phyloP scores from a whole-genome alignment of 768 basidiomycete species.

The Phanerochaete sordida region DNA sequence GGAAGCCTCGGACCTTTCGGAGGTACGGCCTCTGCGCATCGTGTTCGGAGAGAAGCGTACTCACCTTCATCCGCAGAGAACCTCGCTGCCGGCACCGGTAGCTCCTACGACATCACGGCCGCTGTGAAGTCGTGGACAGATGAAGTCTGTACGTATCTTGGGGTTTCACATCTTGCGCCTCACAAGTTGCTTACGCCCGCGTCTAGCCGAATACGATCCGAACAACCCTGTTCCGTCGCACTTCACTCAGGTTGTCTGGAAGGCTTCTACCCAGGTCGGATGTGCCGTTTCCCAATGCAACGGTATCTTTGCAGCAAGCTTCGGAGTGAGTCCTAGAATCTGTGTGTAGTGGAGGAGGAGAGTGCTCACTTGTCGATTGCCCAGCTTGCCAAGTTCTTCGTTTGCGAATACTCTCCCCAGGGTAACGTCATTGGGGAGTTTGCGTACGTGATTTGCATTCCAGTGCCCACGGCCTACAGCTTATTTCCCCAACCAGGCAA shows the following conservation, averaged over 20 bases:
- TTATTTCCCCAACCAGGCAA: conserved; percentile 16
- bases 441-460: conserved; percentile 38
- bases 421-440: conserved; percentile 67
- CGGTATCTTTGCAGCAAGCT: conserved; percentile 54
- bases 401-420: conserved; percentile 64
- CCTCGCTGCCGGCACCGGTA: conserved; percentile 68
- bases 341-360: no score
- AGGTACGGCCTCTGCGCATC: conserved; percentile 32
- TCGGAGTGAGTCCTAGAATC: conserved; percentile 57
- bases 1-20: conserved; percentile 63
- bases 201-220: conserved; percentile 52
- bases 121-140: conserved; percentile 62
- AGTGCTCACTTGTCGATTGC: no score
- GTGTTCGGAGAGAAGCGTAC: not conserved
- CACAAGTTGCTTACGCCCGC: not conserved
- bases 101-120: conserved; percentile 39
- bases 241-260: conserved; percentile 76
- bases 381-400: conserved; percentile 55
- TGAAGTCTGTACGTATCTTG: conserved; percentile 50
- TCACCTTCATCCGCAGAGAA: conserved; percentile 47
- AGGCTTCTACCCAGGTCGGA: conserved; percentile 57
- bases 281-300: conserved; percentile 56
- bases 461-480: not conserved
- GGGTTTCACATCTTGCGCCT: not conserved
- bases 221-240: conserved; percentile 58